Conservation (phyloP, 495 filamentous ascomycete species). For the Xylaria palmicola region DNA sequence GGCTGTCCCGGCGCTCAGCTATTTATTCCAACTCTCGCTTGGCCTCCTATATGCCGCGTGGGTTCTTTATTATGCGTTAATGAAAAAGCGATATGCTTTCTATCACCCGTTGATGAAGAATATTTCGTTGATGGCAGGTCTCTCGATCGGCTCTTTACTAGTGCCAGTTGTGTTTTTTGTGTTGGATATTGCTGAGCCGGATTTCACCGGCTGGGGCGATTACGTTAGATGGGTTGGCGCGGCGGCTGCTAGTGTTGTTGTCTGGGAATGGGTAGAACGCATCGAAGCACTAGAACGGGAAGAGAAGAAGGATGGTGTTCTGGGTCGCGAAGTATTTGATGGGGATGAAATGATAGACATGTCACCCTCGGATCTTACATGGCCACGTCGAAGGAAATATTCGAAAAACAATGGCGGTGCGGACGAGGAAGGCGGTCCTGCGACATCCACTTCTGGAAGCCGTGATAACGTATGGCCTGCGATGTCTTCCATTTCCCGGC, state of each 20-base stretch:
- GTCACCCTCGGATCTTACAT: conserved; percentile 49
- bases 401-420: conserved; percentile 28
- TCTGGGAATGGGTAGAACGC: conserved; percentile 99
- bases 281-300: conserved; percentile 95
- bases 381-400: conserved; percentile 37
- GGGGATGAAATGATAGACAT: conserved; percentile 93
- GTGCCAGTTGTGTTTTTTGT: conserved; percentile 96
- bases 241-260: conserved; percentile 90
- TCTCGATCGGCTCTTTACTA: conserved; percentile 76
- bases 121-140: conserved; percentile 77
- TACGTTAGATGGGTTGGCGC: conserved; percentile 98
- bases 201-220: conserved; percentile 92
- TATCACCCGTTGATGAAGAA: conserved; percentile 92
- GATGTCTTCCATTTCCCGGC: conserved; percentile 41
- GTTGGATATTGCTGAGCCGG: conserved; percentile 82
- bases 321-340: conserved; percentile 93
- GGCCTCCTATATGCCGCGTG: conserved; percentile 90
- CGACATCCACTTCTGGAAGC: conserved; percentile 18
- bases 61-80: conserved; percentile 92
- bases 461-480: conserved; percentile 47
- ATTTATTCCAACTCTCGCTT: conserved; percentile 87
- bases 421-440: conserved; percentile 22
- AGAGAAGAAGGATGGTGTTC: conserved; percentile 91
- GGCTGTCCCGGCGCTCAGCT: conserved; percentile 89
- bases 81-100: conserved; percentile 90